Evolutionary conservation across 345 rosid species (phyloP).

Genomic region (Brassica napus): DNA sequence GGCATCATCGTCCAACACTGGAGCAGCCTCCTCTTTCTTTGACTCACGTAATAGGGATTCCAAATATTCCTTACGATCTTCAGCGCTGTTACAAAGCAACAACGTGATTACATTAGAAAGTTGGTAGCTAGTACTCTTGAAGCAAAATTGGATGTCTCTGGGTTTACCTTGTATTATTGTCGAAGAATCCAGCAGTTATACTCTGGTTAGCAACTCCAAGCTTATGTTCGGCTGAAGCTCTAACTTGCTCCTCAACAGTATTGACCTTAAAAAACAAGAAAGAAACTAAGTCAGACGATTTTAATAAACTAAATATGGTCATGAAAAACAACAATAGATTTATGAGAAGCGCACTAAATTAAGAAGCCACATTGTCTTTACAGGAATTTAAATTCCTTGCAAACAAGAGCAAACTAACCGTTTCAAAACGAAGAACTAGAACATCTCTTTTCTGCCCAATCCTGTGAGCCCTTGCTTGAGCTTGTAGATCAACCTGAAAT

Average conservation of each 20-base stretch:
- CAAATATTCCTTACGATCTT: constrained; percentile 90
- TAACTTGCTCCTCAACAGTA: constrained; percentile 95
- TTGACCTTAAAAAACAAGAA: constrained; percentile 56
- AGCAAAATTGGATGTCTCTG: not conserved
- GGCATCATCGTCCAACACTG: constrained; percentile 84
- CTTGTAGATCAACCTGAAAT: constrained; percentile 92
- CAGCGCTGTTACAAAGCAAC: constrained; percentile 61
- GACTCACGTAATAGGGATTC: constrained; percentile 82
- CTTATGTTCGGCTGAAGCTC: constrained; percentile 95
- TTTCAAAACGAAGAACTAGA: constrained; percentile 91
- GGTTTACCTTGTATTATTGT: constrained; percentile 82
- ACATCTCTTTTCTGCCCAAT: constrained; percentile 98
- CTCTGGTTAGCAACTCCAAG: constrained; percentile 98
- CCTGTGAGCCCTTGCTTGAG: constrained; percentile 97
- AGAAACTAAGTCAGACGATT: not conserved
- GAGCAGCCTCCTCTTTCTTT: constrained; percentile 92
- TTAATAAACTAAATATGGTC: not conserved
- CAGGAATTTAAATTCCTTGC: not conserved
- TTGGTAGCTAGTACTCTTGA: not conserved
- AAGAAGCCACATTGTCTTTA: not conserved
- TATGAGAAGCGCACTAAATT: not conserved
- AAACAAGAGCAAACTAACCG: constrained; percentile 48
- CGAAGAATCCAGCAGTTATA: constrained; percentile 94
- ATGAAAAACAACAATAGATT: not conserved
- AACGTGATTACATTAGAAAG: constrained; percentile 1